A percentile compares a stretch with the other conserved stretches of the same genome.
Evolutionary conservation across 169 alveolate genomes (phyloP).

Genomic region (Eimeria acervulina): DNA sequence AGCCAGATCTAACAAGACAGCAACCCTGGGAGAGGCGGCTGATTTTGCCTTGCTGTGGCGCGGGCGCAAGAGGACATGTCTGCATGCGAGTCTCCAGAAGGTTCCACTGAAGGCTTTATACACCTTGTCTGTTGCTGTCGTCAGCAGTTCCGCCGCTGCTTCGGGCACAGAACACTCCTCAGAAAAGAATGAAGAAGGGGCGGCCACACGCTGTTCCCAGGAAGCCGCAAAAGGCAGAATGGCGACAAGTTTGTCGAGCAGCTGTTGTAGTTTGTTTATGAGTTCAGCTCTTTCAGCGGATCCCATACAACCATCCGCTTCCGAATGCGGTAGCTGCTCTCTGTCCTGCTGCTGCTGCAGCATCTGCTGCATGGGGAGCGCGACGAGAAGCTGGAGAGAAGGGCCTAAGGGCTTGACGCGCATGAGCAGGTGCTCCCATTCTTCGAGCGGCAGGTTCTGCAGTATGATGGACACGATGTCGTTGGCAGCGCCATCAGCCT

Average conservation of each 20-base stretch:
- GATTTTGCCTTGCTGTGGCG: neutral
- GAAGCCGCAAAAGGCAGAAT: slow-evolving; percentile 68
- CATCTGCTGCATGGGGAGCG: slow-evolving; percentile 48
- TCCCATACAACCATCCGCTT: neutral
- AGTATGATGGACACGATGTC: slow-evolving; percentile 18
- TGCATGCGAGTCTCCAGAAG: slow-evolving; percentile 68
- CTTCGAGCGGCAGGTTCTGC: slow-evolving; percentile 15
- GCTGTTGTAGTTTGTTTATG: neutral
- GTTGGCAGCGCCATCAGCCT: neutral
- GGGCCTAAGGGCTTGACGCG: slow-evolving; percentile 47
- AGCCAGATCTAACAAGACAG: slow-evolving; percentile 39
- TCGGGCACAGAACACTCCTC: neutral
- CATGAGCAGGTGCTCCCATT: slow-evolving; percentile 30
- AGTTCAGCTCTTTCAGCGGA: neutral
- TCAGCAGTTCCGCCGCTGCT: slow-evolving; percentile 63
- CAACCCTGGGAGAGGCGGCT: slow-evolving; percentile 10
- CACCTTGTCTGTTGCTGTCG: slow-evolving; percentile 16
- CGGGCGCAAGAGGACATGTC: slow-evolving; percentile 46
- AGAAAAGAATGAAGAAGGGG: slow-evolving; percentile 42
- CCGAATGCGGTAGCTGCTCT: neutral
- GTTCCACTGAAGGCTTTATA: slow-evolving; percentile 69
- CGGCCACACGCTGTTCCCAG: slow-evolving; percentile 38
- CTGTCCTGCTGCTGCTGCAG: slow-evolving; percentile 30
- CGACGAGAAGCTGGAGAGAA: slow-evolving; percentile 44
- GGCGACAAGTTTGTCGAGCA: slow-evolving; percentile 13